phyloP scores from a whole-genome alignment of 352 stramenopile species.

The Pythium oligandrum region DNA sequence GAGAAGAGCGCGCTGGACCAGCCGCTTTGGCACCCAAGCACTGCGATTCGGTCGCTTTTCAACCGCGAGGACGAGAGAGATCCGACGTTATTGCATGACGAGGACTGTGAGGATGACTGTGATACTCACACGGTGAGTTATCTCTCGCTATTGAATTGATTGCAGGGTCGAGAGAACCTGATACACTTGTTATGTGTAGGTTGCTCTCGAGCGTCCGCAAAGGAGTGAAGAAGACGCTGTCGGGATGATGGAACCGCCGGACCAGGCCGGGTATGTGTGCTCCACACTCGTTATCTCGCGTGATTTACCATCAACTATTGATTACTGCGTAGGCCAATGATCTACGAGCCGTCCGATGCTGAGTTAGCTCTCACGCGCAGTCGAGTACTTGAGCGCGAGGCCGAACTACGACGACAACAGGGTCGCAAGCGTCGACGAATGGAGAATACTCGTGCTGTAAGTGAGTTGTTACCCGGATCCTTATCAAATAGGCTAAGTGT shows the following conservation, averaged over 20 bases:
- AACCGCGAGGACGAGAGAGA: too few relatives aligned
- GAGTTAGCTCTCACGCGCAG: neutral
- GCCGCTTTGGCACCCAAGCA: too few relatives aligned
- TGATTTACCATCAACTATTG: neutral
- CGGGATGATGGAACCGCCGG: neutral
- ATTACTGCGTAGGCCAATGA: neutral
- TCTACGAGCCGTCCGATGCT: neutral
- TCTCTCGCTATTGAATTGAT: too few relatives aligned
- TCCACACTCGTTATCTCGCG: neutral
- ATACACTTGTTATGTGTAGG: neutral
- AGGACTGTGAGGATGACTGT: too few relatives aligned
- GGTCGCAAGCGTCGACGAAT: neutral
- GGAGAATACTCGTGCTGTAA: too few relatives aligned
- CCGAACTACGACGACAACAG: neutral
- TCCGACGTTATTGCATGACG: too few relatives aligned
- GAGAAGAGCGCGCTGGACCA: too few relatives aligned
- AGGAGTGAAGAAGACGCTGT: neutral
- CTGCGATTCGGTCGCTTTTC: too few relatives aligned
- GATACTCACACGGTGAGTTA: too few relatives aligned
- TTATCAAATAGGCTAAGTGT: neutral
- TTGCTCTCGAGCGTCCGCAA: neutral
- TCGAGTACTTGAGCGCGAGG: neutral
- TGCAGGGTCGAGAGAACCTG: too few relatives aligned
- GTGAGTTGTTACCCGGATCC: neutral
- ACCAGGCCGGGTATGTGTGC: neutral